Evolutionary conservation across 108 stramenopile genomes (phyloP), one percentile per base, ranked within the genome.

Genomic region (Conticribra weissflogii): DNA sequence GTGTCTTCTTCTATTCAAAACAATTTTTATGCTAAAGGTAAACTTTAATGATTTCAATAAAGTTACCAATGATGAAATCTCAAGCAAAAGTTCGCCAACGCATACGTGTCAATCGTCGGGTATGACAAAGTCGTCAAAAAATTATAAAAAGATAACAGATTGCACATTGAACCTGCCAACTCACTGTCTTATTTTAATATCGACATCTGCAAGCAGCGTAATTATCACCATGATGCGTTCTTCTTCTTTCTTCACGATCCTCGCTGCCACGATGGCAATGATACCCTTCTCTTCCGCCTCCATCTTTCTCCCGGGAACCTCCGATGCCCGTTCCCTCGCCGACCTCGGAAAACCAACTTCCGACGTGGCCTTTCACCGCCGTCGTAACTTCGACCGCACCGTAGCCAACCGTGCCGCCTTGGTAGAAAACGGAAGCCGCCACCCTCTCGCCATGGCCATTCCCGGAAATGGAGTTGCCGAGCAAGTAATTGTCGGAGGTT

Each of bases 401-500:
- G 2, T 68, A 12, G 51, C 45, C 21, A 54, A 46, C 51, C 58
- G 54, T 32, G 21, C 47, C 2, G 4, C 56, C 0, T 32, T 28
- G 29, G 51, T 34, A n/a, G 8, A 18, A 14, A 46, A 31, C 24
- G 23, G n/a, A n/a, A 59, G 28, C 46, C 45, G 45, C 41, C 34
- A 36, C 16, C 74, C 81, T 14, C 76, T 88, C 4, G 90, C 90
- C 23, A 89, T 91, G 88, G 93, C 93, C 18, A 94, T 94, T 68
- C 93, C 93, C 16, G 93, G 93, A 4, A 85, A 90, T 63, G 88
- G 90, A 16, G 68, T 91, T 30, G 84, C 90, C 17, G 93, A 94
- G 61, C 93, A 94, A 66, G 84, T 91, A 56, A 76, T 94, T 41
- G 81, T 94, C 27, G 93, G 93, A 17, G 93, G 93, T 30, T 91